Base-by-base conservation (phyloP, 371 early-diverging fungal genomes). In the Actinomortierella ambigua region DNA sequence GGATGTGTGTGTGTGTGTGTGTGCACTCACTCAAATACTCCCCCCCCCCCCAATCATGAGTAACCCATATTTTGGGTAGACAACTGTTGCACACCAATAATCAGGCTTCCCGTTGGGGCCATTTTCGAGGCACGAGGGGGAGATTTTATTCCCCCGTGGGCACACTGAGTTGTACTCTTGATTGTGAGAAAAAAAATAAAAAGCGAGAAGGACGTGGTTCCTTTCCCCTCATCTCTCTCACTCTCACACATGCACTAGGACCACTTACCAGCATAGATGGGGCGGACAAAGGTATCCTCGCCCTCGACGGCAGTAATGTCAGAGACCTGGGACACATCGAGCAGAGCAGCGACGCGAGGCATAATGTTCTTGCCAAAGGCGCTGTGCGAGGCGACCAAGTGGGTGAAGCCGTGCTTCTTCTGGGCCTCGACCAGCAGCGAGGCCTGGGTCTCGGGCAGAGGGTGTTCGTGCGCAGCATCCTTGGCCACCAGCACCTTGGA, bases 321-420 rank as follows among this genome's bases (percentile, higher is more conserved):
- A 14, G 96, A 93, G 51, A 98, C 80, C 64, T 90, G 93, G 66
- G 92, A 89, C 34, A 95, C 93, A 75, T 97, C 97, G 66, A 96
- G 75, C 26, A 96, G 78, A 22, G 97, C 98, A 50, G 97, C 96
- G 43, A 91, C 90, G 28, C 98, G 90, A 47, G 98, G 98, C 68
- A 97, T 76, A 46, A 96, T 80, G 82, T 95, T 95, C 88, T 96
- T 96, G 53, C 95, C 96, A 70, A 90, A 88, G 22, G 97, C 92
- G 40, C 92, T 84, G 80, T 97, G 95, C 3, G 93, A 83, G 7
- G 93, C 92, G 46, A 97, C 76, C 57, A 97, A 81, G 77, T 98
- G 96, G 49, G 94, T 88, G 77, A 91, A 91, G 53, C 78, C 81
- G 42, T 85, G 82, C 58, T 86, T 81, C 77, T 93, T 87, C 60